Evolutionary conservation across 1,284 basidiomycete species (phyloP), one percentile per base, ranked within the genome.

Genomic region (Puccinia sorghi): DNA sequence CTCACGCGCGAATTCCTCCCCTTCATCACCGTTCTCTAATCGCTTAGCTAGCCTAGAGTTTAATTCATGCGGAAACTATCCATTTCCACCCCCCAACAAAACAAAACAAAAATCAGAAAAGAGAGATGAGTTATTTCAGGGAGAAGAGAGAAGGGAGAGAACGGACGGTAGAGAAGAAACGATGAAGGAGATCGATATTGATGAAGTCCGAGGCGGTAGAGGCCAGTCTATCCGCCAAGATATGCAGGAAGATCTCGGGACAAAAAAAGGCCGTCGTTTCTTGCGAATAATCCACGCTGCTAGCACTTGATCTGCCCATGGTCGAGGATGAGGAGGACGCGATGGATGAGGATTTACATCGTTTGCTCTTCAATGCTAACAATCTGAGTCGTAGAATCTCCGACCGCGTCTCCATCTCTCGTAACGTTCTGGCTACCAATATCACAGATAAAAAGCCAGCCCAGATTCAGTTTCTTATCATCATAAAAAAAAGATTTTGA

Each of bases 171-270:
- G 41, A 59, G 32, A 76, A 73, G 61, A 66, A 73, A 7, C 61
- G 56, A 56, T 32, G 46, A 5, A 59, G 54, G 9, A 71, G 50
- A 78, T 82, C 59, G 67, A 85, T 85, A 80, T 86, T 97, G 88
- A 99, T 96, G 86, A 99, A 99, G 92, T 98, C 94, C 1, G 95
- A 90, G 0, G 93, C 92, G 0, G 95, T 98, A 84, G 95, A 92
- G 0, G 96, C 94, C 48, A 99, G 88, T 86, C 99, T 98, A 85
- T 98, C 94, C 2, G 96, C 93, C 12, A 99, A 94, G 41, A 97
- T 93, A 82, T 94, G 91, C 80, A 99, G 87, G 88, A 99, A 99
- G 0, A 93, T 92, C 84, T 99, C 97, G 0, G 97, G 97, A 85
- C 97, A 99, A 83, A 98, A 89, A 2, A 90, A 32, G 2, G 32